Percentiles rank a stretch among this genome's conserved stretches.
Evolutionary conservation across 2,329 filamentous ascomycete species (phyloP).

Genomic region (Fusarium solani-melongenae): DNA sequence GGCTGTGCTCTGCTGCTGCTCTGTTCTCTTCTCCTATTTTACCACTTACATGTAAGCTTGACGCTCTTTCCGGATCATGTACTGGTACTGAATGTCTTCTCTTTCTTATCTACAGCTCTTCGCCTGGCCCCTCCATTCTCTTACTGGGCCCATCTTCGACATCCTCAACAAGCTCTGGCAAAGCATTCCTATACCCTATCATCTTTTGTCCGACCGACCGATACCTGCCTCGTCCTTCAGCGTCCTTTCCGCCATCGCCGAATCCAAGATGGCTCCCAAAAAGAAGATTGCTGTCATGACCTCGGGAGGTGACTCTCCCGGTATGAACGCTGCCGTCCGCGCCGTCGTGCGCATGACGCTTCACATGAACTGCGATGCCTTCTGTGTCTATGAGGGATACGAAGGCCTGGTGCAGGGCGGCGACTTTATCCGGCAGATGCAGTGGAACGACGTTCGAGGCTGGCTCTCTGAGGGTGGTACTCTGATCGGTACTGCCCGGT

Average conservation of each 20-base stretch:
- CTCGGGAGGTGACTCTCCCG: constrained; percentile 91
- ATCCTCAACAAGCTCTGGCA: constrained; percentile 43
- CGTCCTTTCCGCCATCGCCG: constrained; percentile 19
- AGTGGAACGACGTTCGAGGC: constrained; percentile 94
- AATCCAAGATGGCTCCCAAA: constrained; percentile 59
- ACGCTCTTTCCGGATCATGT: constrained; percentile 9
- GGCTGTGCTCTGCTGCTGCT: constrained; percentile 10
- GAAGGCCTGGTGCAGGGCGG: constrained; percentile 93
- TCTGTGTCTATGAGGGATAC: constrained; percentile 91
- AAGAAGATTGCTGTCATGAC: constrained; percentile 91
- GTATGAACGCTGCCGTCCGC: constrained; percentile 92
- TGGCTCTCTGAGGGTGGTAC: constrained; percentile 95
- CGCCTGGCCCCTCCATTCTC: constrained; percentile 45
- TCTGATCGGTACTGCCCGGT: constrained; percentile 93
- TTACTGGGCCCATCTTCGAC: constrained; percentile 43
- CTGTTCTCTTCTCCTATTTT: constrained; percentile 19
- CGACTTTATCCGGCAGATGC: constrained; percentile 86
- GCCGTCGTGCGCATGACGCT: constrained; percentile 93
- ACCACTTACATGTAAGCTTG: constrained; percentile 22
- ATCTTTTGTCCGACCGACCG: constrained; percentile 21
- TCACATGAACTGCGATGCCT: constrained; percentile 82
- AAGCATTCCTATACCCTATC: constrained; percentile 24
- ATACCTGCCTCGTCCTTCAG: constrained; percentile 12
- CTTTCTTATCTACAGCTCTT: constrained; percentile 42
- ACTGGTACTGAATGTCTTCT: constrained; percentile 42